Evolutionary conservation across 768 basidiomycete species (phyloP), one percentile per base, ranked within the genome.

Genomic region (Tricholoma bakamatsutake): DNA sequence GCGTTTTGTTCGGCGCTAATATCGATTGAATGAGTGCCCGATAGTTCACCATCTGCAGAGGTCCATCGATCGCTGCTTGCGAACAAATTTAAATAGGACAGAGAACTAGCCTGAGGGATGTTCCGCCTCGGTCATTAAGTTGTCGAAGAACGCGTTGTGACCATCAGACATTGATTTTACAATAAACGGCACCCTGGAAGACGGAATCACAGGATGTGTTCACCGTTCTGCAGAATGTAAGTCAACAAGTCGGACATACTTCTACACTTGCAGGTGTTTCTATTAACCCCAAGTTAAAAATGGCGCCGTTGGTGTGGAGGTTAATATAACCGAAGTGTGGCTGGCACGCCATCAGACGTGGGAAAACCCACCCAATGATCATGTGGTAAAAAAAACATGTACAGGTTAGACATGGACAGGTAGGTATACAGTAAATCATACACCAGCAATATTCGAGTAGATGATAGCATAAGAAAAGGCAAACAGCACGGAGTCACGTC

Each of bases 111-210:
- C 56, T 27, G 59, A 28, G 9, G 24, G 30, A 27, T 58, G 57
- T 57, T 67, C 69, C 52, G 66, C 52, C 54, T 58, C 65, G 4
- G 50, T 60, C 6, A 56, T 65, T 24, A 74, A 54, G 30, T 56
- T 59, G 13, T 71, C 66, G 10, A 74, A 59, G 8, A 66, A 46
- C 10, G 55, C 55, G 7, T 51, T 28, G 56, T 73, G 73, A n/a
- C 69, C 61, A 11, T 59, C 62, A 43, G 53, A 61, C 58, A 73
- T 64, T 8, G 69, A 69, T 33, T 61, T 56, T 2, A 64, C 46
- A 47, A 76, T 69, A 51, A 66, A 75, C 1, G 73, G 73, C 51
- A 73, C 61, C 65, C 75, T 75, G 49, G 9, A 9, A 17, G 12
- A 28, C 8, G 37, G 3, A 24, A 18, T 40, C 33, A 17, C 40